Percentiles rank a stretch among this genome's conserved stretches.
phyloP scores from a whole-genome alignment of 345 rosid genomes.

The Lepidium aucheri region DNA sequence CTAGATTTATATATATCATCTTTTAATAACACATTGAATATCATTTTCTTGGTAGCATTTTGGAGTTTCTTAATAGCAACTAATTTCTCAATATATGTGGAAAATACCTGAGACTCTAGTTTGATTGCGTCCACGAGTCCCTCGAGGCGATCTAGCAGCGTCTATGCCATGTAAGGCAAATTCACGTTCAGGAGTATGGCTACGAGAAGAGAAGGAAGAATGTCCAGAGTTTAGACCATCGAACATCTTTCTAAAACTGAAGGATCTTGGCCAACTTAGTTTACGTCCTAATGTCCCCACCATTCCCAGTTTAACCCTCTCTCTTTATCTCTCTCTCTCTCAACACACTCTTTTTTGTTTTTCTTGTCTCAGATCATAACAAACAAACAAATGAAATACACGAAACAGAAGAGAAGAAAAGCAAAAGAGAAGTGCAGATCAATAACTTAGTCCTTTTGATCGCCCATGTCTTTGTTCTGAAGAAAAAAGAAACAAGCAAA shows the following conservation, averaged over 20 bases:
- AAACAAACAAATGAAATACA: background rate
- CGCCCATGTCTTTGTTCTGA: conserved; percentile 11
- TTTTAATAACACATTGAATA: background rate
- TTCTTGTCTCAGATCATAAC: too few relatives aligned
- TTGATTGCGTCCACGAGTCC: conserved; percentile 7
- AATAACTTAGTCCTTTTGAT: background rate
- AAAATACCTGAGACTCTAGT: background rate
- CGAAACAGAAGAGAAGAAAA: conserved; percentile 15
- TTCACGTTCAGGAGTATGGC: conserved; percentile 16
- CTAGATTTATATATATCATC: background rate
- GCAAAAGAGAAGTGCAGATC: conserved; percentile 19
- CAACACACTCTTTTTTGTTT: background rate
- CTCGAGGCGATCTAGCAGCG: background rate
- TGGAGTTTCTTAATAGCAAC: background rate
- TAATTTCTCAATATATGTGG: background rate
- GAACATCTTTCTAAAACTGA: conserved; percentile 37
- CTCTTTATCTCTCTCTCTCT: conserved; percentile 6
- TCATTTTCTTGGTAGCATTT: background rate
- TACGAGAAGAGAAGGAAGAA: conserved; percentile 33
- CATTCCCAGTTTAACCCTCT: conserved; percentile 35
- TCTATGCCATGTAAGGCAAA: background rate
- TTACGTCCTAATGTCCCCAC: conserved; percentile 51
- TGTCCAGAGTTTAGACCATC: conserved; percentile 36
- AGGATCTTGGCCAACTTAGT: conserved; percentile 43
- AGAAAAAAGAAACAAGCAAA: background rate